Evolutionary conservation across 2,329 filamentous ascomycete species (phyloP).

Genomic region (Berkeleyomyces rouxiae): DNA sequence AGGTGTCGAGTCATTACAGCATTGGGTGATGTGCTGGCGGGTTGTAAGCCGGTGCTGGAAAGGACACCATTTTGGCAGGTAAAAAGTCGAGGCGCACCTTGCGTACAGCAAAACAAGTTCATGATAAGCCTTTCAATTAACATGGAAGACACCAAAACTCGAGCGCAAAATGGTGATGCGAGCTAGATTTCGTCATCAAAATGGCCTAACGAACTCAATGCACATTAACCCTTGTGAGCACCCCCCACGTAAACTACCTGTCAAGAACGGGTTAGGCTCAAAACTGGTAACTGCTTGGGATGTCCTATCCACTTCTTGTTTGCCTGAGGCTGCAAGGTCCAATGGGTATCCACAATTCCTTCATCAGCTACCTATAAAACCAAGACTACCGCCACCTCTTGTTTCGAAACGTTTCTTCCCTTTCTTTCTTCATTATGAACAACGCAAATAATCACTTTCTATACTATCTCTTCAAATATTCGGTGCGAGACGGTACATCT

Average conservation of each 20-base stretch:
- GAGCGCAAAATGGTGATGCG: no score
- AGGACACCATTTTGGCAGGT: not conserved
- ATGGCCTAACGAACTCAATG: no score
- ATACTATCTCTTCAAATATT: constrained; percentile 21
- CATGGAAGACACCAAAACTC: no score
- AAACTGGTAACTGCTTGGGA: no score
- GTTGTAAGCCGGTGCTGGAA: not conserved
- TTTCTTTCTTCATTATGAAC: constrained; percentile 25
- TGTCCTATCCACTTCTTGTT: not conserved
- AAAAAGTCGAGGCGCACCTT: not conserved
- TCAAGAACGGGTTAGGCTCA: no score
- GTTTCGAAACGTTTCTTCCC: constrained; percentile 16
- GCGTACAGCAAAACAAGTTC: not conserved
- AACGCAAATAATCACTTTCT: constrained; percentile 32
- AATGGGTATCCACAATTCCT: not conserved
- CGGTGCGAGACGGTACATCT: constrained; percentile 30
- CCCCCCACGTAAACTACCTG: no score
- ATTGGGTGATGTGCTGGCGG: not conserved
- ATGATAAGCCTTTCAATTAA: not conserved
- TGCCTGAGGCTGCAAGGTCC: not conserved
- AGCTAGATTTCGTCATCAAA: no score
- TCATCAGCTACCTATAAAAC: not conserved
- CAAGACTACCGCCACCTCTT: not conserved
- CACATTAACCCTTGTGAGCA: no score
- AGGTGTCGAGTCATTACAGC: not conserved